Percentiles rank a stretch among this genome's conserved stretches.
Evolutionary conservation across 2,329 filamentous ascomycete genomes (phyloP).

Genomic region (Colletotrichum sp.): DNA sequence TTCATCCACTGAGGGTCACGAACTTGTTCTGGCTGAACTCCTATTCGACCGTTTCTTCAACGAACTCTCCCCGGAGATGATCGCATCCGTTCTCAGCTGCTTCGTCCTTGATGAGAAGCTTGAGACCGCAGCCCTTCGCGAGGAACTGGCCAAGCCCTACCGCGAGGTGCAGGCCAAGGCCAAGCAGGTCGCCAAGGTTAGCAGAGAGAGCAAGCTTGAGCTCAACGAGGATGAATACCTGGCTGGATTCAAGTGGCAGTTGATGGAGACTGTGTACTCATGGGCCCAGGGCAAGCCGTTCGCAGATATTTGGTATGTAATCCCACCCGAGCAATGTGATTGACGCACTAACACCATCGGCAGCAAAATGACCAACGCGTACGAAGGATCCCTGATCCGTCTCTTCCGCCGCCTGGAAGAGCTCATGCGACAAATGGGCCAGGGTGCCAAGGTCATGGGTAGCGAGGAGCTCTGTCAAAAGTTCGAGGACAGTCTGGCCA

Average conservation of each 20-base stretch:
- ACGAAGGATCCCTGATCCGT: constrained; percentile 94
- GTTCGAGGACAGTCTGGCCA: constrained; percentile 84
- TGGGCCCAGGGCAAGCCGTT: constrained; percentile 94
- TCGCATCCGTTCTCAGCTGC: constrained; percentile 84
- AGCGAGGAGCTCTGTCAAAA: constrained; percentile 92
- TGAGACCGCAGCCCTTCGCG: constrained; percentile 76
- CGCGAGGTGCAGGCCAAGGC: constrained; percentile 88
- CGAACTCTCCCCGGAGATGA: constrained; percentile 85
- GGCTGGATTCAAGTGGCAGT: constrained; percentile 85
- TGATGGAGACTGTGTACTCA: constrained; percentile 94
- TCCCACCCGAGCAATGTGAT: background rate
- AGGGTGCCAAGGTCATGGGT: constrained; percentile 97
- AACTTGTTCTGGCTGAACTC: constrained; percentile 89
- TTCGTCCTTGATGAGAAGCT: constrained; percentile 99
- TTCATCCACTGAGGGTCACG: constrained; percentile 87
- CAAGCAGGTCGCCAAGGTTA: constrained; percentile 88
- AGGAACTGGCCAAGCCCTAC: constrained; percentile 86
- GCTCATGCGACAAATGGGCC: constrained; percentile 90
- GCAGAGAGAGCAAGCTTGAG: constrained; percentile 89
- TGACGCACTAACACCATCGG: constrained; percentile 37
- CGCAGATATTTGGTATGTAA: constrained; percentile 88
- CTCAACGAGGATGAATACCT: constrained; percentile 97
- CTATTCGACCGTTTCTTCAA: constrained; percentile 99
- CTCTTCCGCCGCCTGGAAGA: constrained; percentile 96
- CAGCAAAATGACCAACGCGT: constrained; percentile 99